Evolutionary conservation across 2,329 filamentous ascomycete genomes (phyloP).

Genomic region (Sporothrix schenckii): DNA sequence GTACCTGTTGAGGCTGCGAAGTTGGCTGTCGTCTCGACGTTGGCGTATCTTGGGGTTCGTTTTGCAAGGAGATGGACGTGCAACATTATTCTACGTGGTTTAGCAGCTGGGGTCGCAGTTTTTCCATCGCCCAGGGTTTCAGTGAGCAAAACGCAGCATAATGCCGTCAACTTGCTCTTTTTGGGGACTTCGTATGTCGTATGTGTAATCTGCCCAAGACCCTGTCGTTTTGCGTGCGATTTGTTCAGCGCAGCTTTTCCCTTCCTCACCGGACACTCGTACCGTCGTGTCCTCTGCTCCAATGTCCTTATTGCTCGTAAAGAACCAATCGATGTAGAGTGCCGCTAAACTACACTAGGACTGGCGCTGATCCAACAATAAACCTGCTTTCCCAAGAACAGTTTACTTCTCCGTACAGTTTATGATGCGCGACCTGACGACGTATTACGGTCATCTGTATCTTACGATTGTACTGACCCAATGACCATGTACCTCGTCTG

Average conservation of each 20-base stretch:
- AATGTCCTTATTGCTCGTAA: neutral
- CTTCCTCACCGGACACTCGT: neutral
- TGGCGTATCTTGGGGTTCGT: neutral
- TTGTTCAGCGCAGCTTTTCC: neutral
- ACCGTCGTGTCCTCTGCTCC: neutral
- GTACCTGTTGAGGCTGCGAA: neutral
- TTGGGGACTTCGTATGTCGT: neutral
- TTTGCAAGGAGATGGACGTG: neutral
- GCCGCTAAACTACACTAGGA: slow-evolving; percentile 30
- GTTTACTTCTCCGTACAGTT: no score
- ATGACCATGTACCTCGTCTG: neutral
- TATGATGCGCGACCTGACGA: no score
- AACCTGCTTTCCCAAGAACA: slow-evolving; percentile 18
- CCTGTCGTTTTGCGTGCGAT: neutral
- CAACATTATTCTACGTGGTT: neutral
- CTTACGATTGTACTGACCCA: no score
- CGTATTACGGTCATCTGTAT: no score
- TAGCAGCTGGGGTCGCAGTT: neutral
- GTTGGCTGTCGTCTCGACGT: neutral
- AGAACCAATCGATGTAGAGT: slow-evolving; percentile 28
- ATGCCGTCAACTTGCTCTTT: no score
- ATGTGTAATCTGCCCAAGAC: neutral
- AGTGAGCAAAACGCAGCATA: neutral
- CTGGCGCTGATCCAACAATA: slow-evolving; percentile 33
- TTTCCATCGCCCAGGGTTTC: neutral